Evolutionary conservation across 1,139 yeast species (phyloP).

Genomic region (Yamadazyma dushanensis): DNA sequence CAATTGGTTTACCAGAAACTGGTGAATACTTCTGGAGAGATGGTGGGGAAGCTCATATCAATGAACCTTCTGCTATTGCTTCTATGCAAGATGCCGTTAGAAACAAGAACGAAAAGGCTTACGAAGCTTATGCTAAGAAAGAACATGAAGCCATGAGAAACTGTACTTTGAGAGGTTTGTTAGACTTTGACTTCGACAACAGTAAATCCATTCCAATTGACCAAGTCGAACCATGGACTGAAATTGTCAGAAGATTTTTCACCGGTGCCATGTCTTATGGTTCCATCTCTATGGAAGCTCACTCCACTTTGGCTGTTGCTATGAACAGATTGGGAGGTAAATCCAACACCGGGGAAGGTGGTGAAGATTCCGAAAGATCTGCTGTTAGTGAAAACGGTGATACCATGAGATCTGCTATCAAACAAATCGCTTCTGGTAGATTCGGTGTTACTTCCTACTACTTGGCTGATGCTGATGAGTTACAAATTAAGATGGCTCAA

Average conservation of each 20-base stretch:
- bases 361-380: slow-evolving; percentile 95
- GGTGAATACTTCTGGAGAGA: slow-evolving; percentile 99
- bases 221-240: slow-evolving; percentile 99
- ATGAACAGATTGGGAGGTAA: slow-evolving; percentile 98
- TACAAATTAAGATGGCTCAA: slow-evolving; percentile 98
- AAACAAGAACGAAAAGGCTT: slow-evolving; percentile 91
- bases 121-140: slow-evolving; percentile 83
- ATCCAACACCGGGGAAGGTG: slow-evolving; percentile 99
- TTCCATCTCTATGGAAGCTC: slow-evolving; percentile 97
- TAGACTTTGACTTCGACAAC: slow-evolving; percentile 80
- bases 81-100: slow-evolving; percentile 95
- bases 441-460: slow-evolving; percentile 97
- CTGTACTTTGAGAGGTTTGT: slow-evolving; percentile 90
- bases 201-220: slow-evolving; percentile 84
- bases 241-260: slow-evolving; percentile 93
- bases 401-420: slow-evolving; percentile 96
- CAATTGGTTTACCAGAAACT: slow-evolving; percentile 81
- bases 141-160: slow-evolving; percentile 90
- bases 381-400: slow-evolving; percentile 81
- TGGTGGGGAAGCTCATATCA: slow-evolving; percentile 94
- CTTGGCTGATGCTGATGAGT: slow-evolving; percentile 93
- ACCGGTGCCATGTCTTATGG: slow-evolving; percentile 99
- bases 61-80: slow-evolving; percentile 94
- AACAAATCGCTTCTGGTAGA: slow-evolving; percentile 97
- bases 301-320: slow-evolving; percentile 95